Base-by-base conservation (phyloP, 2,329 filamentous ascomycete species). In the Onygenales sp. region DNA sequence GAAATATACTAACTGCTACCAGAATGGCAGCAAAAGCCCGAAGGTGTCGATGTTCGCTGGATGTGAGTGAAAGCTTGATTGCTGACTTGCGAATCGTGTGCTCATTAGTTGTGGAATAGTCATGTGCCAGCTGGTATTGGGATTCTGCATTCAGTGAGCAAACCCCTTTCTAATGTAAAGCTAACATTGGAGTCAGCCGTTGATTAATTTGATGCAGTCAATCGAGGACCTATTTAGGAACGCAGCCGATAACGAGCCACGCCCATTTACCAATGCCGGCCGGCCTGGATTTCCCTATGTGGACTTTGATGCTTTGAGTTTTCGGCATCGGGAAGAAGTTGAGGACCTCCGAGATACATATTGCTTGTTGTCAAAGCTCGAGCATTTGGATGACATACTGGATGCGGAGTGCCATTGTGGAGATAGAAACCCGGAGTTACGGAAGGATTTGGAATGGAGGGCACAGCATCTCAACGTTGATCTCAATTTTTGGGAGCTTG, bases 291-390 rank as follows among this genome's bases (percentile, higher is more conserved):
- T 49, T 42, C 34, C 47, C 14, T 49, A 49, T 17, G 47, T 49
- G 10, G 47, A 49, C 21, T 37, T 49, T 8, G 47, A 49, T 13
- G 7, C 21, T 32, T 49, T 49, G 21, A 49, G 31, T 49, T 49
- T 49, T 49, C 47, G 47, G 4, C 47, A 49, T 42, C 47, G 47
- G 13, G 34, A 40, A 32, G 47, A 49, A 37, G 27, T 49, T 27
- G 47, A 49, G 13, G 47, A 49, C 36, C 47, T 49, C 6, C 47
- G 47, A 40, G 47, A 49, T 17, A 49, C 47, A 32, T 49, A 49
- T 11, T 49, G 47, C 47, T n/a, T 49, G 17, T 37, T 49, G 17
- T 49, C 47, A 42, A 49, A 39, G 32, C 11, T 49, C 5, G 47
- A 49, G 17, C 47, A 49, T 49, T 32, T 49, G 21, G 39, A 17